Evolutionary conservation across 2,329 filamentous ascomycete genomes (phyloP), one percentile per base, ranked within the genome.

Genomic region (Aspergillus terreus): DNA sequence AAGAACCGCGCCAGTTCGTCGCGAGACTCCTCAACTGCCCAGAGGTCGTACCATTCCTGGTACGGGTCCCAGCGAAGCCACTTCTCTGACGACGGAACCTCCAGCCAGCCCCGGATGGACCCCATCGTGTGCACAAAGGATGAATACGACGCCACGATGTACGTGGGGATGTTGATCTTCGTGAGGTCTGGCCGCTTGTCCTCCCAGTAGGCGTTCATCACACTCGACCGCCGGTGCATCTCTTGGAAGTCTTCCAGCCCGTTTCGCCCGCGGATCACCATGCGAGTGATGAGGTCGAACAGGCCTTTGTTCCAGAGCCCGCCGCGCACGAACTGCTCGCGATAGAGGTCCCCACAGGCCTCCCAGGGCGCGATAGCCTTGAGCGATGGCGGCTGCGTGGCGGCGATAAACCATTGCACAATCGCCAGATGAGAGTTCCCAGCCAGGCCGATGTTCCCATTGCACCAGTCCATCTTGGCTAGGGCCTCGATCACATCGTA

Each of bases 21-120:
- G 10, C 60, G 63, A 2, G 66, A 61, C 21, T 71, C 59, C 0
- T 59, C 57, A 7, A 64, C 59, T 46, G 61, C 64, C 51, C 70
- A 78, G 2, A 77, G 55, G 46, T 78, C 76, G 49, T 71, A 71
- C 76, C 75, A 78, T 50, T 78, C 76, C 52, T 78, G 74, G 5
- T 62, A 64, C 11, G 65, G 63, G 44, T 67, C 64, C 61, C 65
- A 71, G 0, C 70, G 67, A n/a, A 78, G 63, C 76, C 75, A 78
- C 57, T 78, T 78, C 9, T 76, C 56, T 4, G 67, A 55, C 12
- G 67, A 58, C 1, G 63, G 55, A 9, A 76, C 62, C 51, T 75
- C 63, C 21, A 71, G 48, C 63, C 68, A 76, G 12, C 63, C 72
- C 10, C 72, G 47, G 6, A 74, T 59, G 9, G 68, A 63, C 4